phyloP scores from a whole-genome alignment of 805 yeast genomes.

The Saccharomycopsis vini region DNA sequence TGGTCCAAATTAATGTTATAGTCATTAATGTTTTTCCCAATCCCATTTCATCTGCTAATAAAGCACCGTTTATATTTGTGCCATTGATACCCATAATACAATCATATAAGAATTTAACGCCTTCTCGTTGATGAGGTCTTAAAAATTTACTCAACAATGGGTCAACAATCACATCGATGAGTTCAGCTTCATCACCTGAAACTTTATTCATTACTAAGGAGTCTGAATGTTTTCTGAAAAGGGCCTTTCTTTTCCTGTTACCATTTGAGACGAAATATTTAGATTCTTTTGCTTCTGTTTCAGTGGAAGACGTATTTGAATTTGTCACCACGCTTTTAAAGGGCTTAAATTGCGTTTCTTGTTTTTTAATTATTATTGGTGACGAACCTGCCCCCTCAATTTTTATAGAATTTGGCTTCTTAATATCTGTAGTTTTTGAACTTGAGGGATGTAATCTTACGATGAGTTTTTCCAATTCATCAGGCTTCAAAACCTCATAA shows the following conservation, averaged over 20 bases:
- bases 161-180: slow-evolving; percentile 43
- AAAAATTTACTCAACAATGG: slow-evolving; percentile 43
- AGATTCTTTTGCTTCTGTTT: not conserved
- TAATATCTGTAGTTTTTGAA: not conserved
- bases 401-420: no score
- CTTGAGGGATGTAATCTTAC: not conserved
- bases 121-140: slow-evolving; percentile 84
- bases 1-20: slow-evolving; percentile 1
- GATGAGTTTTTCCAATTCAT: slow-evolving; percentile 7
- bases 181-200: slow-evolving; percentile 5
- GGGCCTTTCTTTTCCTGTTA: not conserved
- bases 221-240: not conserved
- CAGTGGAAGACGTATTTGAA: not conserved
- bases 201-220: slow-evolving; percentile 17
- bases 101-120: slow-evolving; percentile 71
- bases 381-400: not conserved
- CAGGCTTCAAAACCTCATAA: slow-evolving; percentile 29
- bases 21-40: slow-evolving; percentile 6
- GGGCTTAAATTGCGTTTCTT: no score
- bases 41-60: slow-evolving; percentile 94
- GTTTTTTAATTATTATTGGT: not conserved
- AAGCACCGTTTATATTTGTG: slow-evolving; percentile 47
- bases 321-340: not conserved
- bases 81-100: slow-evolving; percentile 64
- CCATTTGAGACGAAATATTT: no score